phyloP scores from a whole-genome alignment of 306 rosid species.

The Cicer chorassanicum region DNA sequence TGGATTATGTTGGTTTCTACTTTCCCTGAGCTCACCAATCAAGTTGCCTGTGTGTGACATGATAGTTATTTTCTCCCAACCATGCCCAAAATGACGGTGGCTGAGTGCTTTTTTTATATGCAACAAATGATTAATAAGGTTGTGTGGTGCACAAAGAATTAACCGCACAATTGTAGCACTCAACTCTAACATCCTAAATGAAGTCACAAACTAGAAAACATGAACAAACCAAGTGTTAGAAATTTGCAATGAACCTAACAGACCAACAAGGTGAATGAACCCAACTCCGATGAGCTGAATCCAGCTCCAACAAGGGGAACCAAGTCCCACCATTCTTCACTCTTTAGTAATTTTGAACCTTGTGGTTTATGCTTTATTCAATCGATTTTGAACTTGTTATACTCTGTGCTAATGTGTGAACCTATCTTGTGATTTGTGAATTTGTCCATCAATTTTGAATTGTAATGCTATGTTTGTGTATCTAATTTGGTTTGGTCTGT shows the following conservation, averaged over 20 bases:
- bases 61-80: neutral
- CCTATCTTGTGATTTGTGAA: neutral
- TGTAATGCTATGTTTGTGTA: neutral
- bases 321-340: neutral
- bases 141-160: neutral
- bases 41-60: too few relatives aligned
- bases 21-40: too few relatives aligned
- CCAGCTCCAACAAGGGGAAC: neutral
- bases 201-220: neutral
- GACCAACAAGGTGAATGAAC: neutral
- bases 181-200: neutral
- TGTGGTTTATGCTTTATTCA: neutral
- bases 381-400: neutral
- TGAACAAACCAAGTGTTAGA: neutral
- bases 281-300: neutral
- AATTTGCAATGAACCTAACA: neutral
- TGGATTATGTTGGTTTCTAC: too few relatives aligned
- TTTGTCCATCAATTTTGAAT: neutral
- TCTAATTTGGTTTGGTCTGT: neutral
- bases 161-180: neutral
- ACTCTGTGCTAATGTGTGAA: neutral
- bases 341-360: neutral
- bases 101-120: neutral
- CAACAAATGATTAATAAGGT: neutral
- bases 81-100: neutral